Base-by-base conservation (phyloP, 2,329 filamentous ascomycete species). In the Intubia oerlemansii region DNA sequence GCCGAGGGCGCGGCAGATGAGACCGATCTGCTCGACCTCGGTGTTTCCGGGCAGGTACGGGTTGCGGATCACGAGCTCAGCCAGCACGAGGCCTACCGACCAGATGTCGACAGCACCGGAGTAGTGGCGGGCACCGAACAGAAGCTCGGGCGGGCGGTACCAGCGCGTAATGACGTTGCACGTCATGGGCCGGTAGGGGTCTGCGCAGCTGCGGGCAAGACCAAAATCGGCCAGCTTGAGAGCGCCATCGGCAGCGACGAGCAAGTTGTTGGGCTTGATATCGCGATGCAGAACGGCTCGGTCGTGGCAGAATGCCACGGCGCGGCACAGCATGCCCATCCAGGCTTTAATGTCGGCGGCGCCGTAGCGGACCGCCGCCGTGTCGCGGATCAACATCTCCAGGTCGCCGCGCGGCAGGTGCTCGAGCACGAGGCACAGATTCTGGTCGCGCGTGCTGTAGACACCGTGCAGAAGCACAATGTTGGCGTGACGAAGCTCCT, bases 151-250 rank as follows among this genome's bases (percentile, higher is more conserved):
- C 1, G 88, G 84, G 1, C 85, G 67, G 56, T 95, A 98, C 82
- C 88, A 98, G 38, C 82, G 71, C 12, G 88, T 98, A 48, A 98
- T 91, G 38, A 93, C 85, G 44, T 88, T 82, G 44, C 73, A 71
- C 2, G 85, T 93, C 88, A 98, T 98, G 40, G 64, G 63, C 31
- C 69, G 59, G 43, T 82, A 79, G 0, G 88, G 85, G 48, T 98
- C 88, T 7, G 81, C 75, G 48, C 93, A 93, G 35, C 64, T 68
- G 36, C 88, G 63, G 5, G 88, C 88, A 19, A 98, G 70, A 61
- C 88, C 88, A 42, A 98, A 98, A 74, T 98, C 88, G 20, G 85
- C 88, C 28, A 98, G 67, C 50, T 95, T 95, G 44, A 98, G 70
- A 44, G 85, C 79, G 27, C 88, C 85, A 46, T 92, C 79, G 24